Conservation (phyloP, 1,139 yeast genomes). For the Meyerozyma athensensis region DNA sequence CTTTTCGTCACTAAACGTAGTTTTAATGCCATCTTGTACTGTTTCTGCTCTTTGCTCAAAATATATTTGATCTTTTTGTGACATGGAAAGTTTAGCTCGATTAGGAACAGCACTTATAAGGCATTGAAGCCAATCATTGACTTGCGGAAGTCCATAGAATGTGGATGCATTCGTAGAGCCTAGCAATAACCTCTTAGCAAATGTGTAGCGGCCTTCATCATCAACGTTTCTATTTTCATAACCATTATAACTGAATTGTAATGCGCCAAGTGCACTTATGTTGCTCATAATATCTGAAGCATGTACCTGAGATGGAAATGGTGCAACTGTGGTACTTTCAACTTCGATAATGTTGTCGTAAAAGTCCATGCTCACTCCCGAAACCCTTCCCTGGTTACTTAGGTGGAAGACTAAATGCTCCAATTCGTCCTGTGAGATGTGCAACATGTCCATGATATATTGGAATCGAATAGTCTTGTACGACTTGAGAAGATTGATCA, state of each 20-base stretch:
- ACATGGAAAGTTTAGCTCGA: conserved; percentile 22
- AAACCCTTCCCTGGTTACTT: conserved; percentile 9
- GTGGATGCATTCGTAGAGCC: neutral
- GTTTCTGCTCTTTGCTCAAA: conserved; percentile 32
- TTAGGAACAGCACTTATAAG: conserved; percentile 30
- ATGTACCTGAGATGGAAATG: conserved; percentile 3
- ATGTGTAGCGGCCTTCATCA: conserved; percentile 5
- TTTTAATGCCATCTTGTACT: conserved; percentile 3
- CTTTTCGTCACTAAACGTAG: conserved; percentile 1
- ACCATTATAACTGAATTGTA: neutral
- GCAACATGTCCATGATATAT: conserved; percentile 20
- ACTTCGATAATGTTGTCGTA: conserved; percentile 24
- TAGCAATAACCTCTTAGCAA: neutral
- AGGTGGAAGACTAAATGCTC: conserved; percentile 10
- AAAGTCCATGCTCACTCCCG: conserved; percentile 39
- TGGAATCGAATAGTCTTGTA: conserved; percentile 26
- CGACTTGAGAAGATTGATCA: conserved; percentile 26
- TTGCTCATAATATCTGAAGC: neutral
- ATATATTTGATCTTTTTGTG: conserved; percentile 38
- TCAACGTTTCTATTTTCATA: conserved; percentile 3
- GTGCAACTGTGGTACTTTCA: neutral
- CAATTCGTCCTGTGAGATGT: conserved; percentile 11
- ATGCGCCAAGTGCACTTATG: neutral
- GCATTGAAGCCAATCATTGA: conserved; percentile 16
- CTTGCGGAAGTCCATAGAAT: conserved; percentile 10